Conservation (phyloP, 1,139 yeast genomes). For the Neolecta irregularis region DNA sequence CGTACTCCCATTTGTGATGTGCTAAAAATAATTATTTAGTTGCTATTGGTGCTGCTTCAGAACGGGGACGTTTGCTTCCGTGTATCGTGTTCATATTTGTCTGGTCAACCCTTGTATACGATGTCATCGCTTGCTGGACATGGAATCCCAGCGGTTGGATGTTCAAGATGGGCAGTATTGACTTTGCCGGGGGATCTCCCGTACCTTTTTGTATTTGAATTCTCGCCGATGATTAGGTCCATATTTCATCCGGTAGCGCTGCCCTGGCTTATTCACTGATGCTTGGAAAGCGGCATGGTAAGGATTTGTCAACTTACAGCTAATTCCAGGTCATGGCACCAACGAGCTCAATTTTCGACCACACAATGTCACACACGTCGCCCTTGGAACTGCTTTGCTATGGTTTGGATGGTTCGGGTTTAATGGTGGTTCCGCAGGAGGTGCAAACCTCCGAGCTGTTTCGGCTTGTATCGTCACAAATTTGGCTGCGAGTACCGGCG, state of each 20-base stretch:
- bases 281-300: conserved; percentile 68
- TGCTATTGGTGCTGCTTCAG: conserved; percentile 95
- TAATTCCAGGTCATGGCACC: conserved; percentile 12
- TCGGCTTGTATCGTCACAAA: conserved; percentile 87
- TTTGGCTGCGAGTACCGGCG: conserved; percentile 83
- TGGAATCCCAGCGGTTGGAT: conserved; percentile 94
- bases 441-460: conserved; percentile 80
- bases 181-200: conserved; percentile 97
- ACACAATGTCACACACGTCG: conserved; percentile 75
- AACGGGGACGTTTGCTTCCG: conserved; percentile 90
- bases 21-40: too few relatives aligned
- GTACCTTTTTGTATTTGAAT: too few relatives aligned
- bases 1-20: too few relatives aligned
- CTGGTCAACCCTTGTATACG: conserved; percentile 93
- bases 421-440: conserved; percentile 95
- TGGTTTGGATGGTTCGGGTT: conserved; percentile 99
- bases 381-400: conserved; percentile 82
- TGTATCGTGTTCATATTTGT: conserved; percentile 86
- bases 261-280: conserved; percentile 84
- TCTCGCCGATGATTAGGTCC: too few relatives aligned
- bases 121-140: conserved; percentile 93
- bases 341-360: conserved; percentile 41
- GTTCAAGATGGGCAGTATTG: conserved; percentile 62
- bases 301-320: too few relatives aligned
- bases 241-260: conserved; percentile 85